Base-by-base conservation (phyloP, 2,329 filamentous ascomycete genomes). In the Camillea tinctor region DNA sequence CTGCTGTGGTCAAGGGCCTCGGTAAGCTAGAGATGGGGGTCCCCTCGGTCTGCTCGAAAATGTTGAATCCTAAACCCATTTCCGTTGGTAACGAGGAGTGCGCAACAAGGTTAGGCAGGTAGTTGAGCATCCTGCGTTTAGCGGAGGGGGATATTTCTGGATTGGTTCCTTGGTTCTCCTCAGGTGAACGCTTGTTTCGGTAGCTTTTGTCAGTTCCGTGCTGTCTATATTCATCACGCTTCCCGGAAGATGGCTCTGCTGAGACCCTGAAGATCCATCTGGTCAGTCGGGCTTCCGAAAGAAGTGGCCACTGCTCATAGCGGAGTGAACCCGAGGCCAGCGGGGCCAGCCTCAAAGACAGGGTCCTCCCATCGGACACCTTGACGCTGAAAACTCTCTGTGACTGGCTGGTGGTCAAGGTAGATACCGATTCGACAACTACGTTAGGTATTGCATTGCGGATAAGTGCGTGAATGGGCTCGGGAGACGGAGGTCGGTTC, bases 341-440 rank as follows among this genome's bases (percentile, higher is more conserved):
- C 40, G 79, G 79, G n/a, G 80, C 71, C 3, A 82, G 66, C 40
- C 77, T 75, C 49, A 84, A 72, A 24, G 79, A 61, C 22, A 84
- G 66, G 9, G 66, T 70, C 17, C 74, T 74, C 7, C 74, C 75
- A 56, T 80, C 75, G n/a, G 76, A 77, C 50, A 79, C 69, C 36
- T 70, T 72, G 56, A 82, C 72, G 62, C 74, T 72, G 69, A 80
- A 83, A 55, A 76, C 70, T 57, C 76, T 74, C 59, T 80, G 76
- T 8, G 76, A 73, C 11, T 75, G 71, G 55, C 71, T 67, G 2
- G 76, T 76, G 23, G 74, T 73, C 23, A 79, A 64, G 17, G 69
- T 64, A 26, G 71, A 69, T 53, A 79, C 64, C 24, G 70, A 69
- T 24, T 72, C 66, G 57, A 80, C 66, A 22, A 66, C 69, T 40